These are phyloP conservation scores for Cylindrodendrum hubeiense DNA, from an alignment of 2,329 filamentous ascomycete species.

Conservation along the genomic window DNA sequence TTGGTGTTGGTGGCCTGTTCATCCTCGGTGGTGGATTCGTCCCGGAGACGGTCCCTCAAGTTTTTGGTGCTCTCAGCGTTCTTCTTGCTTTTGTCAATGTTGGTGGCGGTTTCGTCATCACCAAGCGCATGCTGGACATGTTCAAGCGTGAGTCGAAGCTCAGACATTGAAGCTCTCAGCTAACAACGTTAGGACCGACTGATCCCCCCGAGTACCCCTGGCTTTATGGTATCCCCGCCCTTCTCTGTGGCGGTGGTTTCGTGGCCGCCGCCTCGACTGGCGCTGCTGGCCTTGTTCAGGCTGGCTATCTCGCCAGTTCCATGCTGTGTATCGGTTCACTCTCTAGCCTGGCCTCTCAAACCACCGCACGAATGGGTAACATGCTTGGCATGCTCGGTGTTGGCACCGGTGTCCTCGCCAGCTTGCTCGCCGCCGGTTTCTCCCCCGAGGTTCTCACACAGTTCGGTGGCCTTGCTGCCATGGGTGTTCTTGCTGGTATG, in stretches of 20 bases:
- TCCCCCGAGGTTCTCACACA: conserved; percentile 82
- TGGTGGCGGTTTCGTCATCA: conserved; percentile 90
- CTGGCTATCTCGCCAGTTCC: conserved; percentile 87
- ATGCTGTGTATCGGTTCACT: conserved; percentile 88
- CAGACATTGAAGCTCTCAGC: neutral
- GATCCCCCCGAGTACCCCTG: conserved; percentile 91
- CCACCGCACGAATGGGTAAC: conserved; percentile 87
- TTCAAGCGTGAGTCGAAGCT: conserved; percentile 71
- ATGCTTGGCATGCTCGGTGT: conserved; percentile 90
- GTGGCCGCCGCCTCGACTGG: conserved; percentile 84
- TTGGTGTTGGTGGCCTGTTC: conserved; percentile 89
- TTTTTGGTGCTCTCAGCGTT: conserved; percentile 83
- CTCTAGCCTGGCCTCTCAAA: conserved; percentile 83
- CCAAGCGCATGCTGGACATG: conserved; percentile 94
- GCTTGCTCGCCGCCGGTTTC: conserved; percentile 84
- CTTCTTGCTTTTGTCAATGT: conserved; percentile 90
- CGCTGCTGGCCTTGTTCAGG: conserved; percentile 86
- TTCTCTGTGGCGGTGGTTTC: conserved; percentile 84
- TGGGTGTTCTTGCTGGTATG: conserved; percentile 74
- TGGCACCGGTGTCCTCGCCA: conserved; percentile 84
- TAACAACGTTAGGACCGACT: conserved; percentile 69
- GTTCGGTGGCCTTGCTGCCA: conserved; percentile 79
- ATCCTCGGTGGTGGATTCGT: conserved; percentile 86
- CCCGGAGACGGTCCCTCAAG: conserved; percentile 83
- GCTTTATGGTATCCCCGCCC: conserved; percentile 83